phyloP scores from a whole-genome alignment of 2,329 filamentous ascomycete species.

The Onygenales sp. region DNA sequence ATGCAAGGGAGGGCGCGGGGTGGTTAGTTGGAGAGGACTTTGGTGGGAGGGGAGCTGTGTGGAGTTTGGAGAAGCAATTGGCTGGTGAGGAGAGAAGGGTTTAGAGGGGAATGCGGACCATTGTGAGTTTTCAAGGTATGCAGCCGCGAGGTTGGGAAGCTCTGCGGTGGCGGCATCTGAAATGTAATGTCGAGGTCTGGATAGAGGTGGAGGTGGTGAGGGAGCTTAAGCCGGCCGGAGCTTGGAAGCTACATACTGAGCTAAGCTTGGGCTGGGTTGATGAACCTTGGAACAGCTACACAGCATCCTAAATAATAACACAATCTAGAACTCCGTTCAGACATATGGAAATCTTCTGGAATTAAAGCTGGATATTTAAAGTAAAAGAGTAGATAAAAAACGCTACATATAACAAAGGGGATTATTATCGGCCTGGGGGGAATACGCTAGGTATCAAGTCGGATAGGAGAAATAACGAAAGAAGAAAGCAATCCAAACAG shows the following conservation, averaged over 20 bases:
- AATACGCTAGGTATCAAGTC: conserved; percentile 34
- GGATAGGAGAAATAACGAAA: conserved; percentile 16
- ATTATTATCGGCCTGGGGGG: conserved; percentile 31
- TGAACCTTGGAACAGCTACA: background rate
- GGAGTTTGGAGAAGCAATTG: background rate
- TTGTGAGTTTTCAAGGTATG: conserved; percentile 37
- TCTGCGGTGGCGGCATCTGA: conserved; percentile 13
- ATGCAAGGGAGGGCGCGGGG: background rate
- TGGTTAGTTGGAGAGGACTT: background rate
- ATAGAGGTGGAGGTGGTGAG: background rate
- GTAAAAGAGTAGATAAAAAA: conserved; percentile 17
- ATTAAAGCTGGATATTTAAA: conserved; percentile 17
- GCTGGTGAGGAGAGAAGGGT: background rate
- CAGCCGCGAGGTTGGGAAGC: conserved; percentile 30
- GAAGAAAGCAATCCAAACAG: conserved; percentile 23
- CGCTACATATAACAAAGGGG: conserved; percentile 29
- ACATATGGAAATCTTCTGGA: conserved; percentile 12
- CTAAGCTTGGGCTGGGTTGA: background rate
- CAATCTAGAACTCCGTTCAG: background rate
- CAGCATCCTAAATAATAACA: background rate
- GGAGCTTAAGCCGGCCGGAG: background rate
- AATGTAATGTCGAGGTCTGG: background rate
- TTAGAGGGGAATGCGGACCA: conserved; percentile 19
- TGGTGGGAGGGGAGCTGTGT: background rate
- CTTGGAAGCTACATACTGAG: background rate